These are phyloP conservation scores for Exophiala bonariae DNA, from an alignment of 2,329 filamentous ascomycete genomes.

Conservation along the genomic window DNA sequence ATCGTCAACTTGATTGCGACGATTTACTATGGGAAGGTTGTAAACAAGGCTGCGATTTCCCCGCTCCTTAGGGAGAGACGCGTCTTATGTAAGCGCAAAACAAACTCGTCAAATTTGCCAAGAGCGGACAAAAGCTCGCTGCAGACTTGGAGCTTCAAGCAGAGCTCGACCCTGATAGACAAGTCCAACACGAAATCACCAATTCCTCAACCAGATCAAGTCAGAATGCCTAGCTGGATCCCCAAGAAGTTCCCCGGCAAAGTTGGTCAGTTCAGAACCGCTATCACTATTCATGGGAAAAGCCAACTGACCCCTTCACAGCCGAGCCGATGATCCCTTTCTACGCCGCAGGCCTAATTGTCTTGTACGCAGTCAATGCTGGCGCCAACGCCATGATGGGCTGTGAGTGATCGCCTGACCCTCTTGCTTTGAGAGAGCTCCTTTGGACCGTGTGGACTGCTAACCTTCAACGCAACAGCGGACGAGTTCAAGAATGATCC, in stretches of 20 bases:
- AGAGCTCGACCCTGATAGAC: constrained; percentile 16
- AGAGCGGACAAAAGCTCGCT: constrained; percentile 8
- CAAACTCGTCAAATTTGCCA: constrained; percentile 20
- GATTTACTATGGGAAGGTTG: no score
- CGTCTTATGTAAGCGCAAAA: no score
- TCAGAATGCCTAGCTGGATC: constrained; percentile 69
- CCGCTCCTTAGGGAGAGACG: no score
- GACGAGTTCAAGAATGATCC: constrained; percentile 97
- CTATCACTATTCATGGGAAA: neutral
- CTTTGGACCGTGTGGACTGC: no score
- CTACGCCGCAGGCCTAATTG: constrained; percentile 86
- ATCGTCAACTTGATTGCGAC: no score
- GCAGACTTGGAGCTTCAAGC: constrained; percentile 4
- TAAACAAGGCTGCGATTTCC: neutral
- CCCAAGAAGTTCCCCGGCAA: constrained; percentile 82
- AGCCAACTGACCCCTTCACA: constrained; percentile 42
- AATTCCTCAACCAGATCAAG: constrained; percentile 8
- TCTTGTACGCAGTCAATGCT: constrained; percentile 90
- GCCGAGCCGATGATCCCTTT: constrained; percentile 91
- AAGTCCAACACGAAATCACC: constrained; percentile 9
- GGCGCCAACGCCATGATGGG: constrained; percentile 73
- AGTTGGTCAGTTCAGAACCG: constrained; percentile 60
- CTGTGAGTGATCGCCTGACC: constrained; percentile 58
- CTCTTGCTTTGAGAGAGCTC: no score
- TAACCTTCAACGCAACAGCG: constrained; percentile 56